Conservation (phyloP, 2,329 filamentous ascomycete species). For the Aureobasidium sp. region DNA sequence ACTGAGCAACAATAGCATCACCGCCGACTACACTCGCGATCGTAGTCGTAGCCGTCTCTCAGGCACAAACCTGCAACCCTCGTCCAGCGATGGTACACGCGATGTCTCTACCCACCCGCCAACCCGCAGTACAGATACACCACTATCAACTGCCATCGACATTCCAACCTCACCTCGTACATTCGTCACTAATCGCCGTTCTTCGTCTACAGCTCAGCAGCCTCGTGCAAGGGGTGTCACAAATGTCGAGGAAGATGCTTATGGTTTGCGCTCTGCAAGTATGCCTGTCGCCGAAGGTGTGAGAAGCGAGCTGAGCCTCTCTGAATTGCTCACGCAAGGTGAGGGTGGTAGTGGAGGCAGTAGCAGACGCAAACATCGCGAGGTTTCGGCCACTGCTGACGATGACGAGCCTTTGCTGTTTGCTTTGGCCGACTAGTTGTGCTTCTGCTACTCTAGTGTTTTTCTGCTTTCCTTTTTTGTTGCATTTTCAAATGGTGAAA, state of each 20-base stretch:
- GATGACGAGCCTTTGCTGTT: slow-evolving; percentile 67
- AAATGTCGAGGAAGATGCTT: slow-evolving; percentile 51
- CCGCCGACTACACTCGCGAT: slow-evolving; percentile 40
- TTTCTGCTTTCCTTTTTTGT: not conserved
- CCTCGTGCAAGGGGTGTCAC: slow-evolving; percentile 42
- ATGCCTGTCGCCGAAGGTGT: slow-evolving; percentile 56
- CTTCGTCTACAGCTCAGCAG: slow-evolving; percentile 63
- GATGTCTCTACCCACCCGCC: slow-evolving; percentile 1
- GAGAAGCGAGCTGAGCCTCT: slow-evolving; percentile 55
- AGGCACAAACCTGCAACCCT: not conserved
- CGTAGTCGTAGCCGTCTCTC: slow-evolving; percentile 25
- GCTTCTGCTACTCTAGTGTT: not conserved
- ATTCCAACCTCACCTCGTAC: slow-evolving; percentile 63
- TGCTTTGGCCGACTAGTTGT: slow-evolving; percentile 55
- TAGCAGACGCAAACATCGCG: slow-evolving; percentile 1
- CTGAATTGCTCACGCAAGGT: slow-evolving; percentile 41
- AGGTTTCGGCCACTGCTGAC: slow-evolving; percentile 33
- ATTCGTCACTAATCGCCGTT: slow-evolving; percentile 47
- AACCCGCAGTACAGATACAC: slow-evolving; percentile 24
- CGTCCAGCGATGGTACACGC: slow-evolving; percentile 16
- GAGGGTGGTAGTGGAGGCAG: slow-evolving; percentile 5
- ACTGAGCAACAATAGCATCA: slow-evolving; percentile 84
- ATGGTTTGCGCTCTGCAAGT: slow-evolving; percentile 59
- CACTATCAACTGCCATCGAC: slow-evolving; percentile 55
- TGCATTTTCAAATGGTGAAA: not conserved